These are phyloP conservation scores for Kodamaea neixiangensis DNA, from an alignment of 805 yeast species.

Conservation along the genomic window DNA sequence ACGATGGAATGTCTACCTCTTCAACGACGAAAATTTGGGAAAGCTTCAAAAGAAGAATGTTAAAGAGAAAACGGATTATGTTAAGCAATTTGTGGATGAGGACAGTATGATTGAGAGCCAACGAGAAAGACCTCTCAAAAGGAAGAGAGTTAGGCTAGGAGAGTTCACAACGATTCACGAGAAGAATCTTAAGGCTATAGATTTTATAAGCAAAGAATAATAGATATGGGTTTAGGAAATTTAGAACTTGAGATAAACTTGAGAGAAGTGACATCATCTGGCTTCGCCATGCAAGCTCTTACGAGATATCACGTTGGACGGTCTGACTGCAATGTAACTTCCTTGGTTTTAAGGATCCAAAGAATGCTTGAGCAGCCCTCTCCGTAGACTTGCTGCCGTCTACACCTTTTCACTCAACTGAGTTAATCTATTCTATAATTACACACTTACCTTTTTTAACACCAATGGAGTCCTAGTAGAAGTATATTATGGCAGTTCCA, in stretches of 20 bases:
- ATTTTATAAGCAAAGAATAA: not conserved
- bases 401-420: too few relatives aligned
- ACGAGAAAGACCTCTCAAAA: not conserved
- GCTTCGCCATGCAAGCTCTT: too few relatives aligned
- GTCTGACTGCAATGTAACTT: too few relatives aligned
- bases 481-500: constrained; percentile 54
- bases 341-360: too few relatives aligned
- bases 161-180: not conserved
- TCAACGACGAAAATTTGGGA: constrained; percentile 31
- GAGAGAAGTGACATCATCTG: too few relatives aligned
- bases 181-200: not conserved
- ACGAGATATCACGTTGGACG: too few relatives aligned
- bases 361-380: too few relatives aligned
- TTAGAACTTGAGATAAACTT: too few relatives aligned
- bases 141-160: constrained; percentile 10
- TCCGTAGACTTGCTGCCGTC: too few relatives aligned
- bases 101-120: not conserved
- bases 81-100: constrained; percentile 7
- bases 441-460: not conserved
- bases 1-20: constrained; percentile 31
- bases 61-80: constrained; percentile 2
- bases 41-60: constrained; percentile 15
- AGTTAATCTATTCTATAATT: not conserved
- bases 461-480: constrained; percentile 18
- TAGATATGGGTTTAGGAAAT: too few relatives aligned